phyloP scores from a whole-genome alignment of 257 asterid genomes.

The Solanum chiquidenum region DNA sequence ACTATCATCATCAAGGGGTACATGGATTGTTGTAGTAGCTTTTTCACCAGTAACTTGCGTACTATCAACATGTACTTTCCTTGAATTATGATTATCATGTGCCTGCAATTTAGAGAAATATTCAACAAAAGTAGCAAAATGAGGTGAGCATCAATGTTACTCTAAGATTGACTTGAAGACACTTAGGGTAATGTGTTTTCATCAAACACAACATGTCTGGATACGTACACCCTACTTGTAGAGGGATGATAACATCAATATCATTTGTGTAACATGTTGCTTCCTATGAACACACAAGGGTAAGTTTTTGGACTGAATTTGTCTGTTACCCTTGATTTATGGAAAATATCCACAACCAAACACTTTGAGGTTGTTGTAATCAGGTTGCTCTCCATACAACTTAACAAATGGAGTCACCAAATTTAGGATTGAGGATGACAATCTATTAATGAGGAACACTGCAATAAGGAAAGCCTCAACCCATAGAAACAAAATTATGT shows the following conservation, averaged over 20 bases:
- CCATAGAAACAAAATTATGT: background rate
- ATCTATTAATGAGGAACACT: background rate
- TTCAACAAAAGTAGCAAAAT: background rate
- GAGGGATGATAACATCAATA: background rate
- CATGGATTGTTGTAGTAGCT: too few species aligned
- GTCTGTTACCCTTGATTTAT: background rate
- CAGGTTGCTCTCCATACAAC: background rate
- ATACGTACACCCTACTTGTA: background rate
- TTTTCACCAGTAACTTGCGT: background rate
- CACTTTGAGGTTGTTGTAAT: background rate
- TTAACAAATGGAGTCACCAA: background rate
- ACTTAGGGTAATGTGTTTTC: too few species aligned
- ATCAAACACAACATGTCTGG: too few species aligned
- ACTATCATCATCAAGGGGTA: too few species aligned
- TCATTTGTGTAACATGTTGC: background rate
- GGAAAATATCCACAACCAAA: background rate
- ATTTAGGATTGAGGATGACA: too few species aligned
- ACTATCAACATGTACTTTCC: too few species aligned
- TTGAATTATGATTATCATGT: background rate
- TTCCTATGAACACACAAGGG: background rate
- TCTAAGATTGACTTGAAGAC: background rate
- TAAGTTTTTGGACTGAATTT: background rate
- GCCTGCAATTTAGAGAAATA: background rate
- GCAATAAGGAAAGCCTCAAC: background rate
- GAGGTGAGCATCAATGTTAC: background rate